Evolutionary conservation across 768 basidiomycete species (phyloP), one percentile per base, ranked within the genome.

Genomic region (Lactarius indigo): DNA sequence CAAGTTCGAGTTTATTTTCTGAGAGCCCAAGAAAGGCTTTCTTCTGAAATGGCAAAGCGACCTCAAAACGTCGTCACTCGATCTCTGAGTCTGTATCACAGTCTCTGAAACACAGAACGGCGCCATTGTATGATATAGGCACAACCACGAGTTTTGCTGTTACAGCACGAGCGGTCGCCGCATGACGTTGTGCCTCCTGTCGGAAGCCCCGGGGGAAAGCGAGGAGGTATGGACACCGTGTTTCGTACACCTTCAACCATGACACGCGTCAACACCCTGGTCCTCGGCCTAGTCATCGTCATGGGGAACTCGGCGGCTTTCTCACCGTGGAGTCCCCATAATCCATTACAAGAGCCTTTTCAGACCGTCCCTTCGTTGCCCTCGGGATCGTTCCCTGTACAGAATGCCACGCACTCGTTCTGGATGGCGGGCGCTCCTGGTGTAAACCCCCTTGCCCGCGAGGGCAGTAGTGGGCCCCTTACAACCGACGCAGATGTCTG

Each of bases 331-430:
- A 33, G 28, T 20, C 28, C 12, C 42, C 3, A 66, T 28, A 35
- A 57, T 50, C 54, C 13, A 20, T 30, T 37, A 10, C 62, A 44
- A 30, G 66, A 54, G 23, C 41, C 35, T 17, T 59, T 47, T 26
- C 41, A 68, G 10, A 58, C 62, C 15, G 52, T 17, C 31, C 31
- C 44, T 20, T n/a, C n/a, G 5, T 56, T 18, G 3, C 50, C 41
- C 20, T 54, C 28, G 5, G 35, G 35, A 0, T 62, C 77, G 2
- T 74, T 85, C 1, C 92, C 92, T 0, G 84, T 85, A 0, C 65
- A 78, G 1, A 86, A 90, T 70, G 80, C 91, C 0, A 91, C 89
- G 0, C 82, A 77, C 30, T 90, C 92, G 0, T 90, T 90, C 74
- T 94, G 92, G 92, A 79, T 85, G 37, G 76, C 87, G 69, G 79